Conservation (phyloP, 75 land plant species). For the Isoetes taiwanensis region DNA sequence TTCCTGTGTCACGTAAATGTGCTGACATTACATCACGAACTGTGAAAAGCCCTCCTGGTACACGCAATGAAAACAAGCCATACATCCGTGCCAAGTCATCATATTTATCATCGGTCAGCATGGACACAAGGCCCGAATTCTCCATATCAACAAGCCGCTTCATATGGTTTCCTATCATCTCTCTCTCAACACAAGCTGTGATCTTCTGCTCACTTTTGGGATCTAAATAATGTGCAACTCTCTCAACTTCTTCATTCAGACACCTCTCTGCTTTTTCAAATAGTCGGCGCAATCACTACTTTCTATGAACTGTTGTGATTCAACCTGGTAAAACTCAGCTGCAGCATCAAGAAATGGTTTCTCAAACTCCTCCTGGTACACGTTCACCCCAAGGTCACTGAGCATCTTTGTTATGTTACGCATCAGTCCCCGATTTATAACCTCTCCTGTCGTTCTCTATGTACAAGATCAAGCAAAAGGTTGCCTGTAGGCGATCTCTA, state of each 20-base stretch:
- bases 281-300: conserved; percentile 95
- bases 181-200: conserved; percentile 79
- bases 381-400: conserved; percentile 67
- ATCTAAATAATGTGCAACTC: conserved; percentile 83
- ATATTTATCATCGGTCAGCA: conserved; percentile 89
- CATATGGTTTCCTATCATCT: conserved; percentile 94
- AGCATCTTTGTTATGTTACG: conserved; percentile 87
- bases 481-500: conserved; percentile 46
- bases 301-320: conserved; percentile 89
- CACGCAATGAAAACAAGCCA: conserved; percentile 63
- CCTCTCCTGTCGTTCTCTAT: conserved; percentile 72
- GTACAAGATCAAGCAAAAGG: conserved; percentile 84
- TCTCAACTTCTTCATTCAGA: conserved; percentile 89
- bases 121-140: conserved; percentile 84
- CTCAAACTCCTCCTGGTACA: conserved; percentile 92
- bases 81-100: conserved; percentile 88
- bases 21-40: conserved; percentile 85
- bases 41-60: conserved; percentile 48
- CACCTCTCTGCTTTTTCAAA: conserved; percentile 79
- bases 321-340: conserved; percentile 66
- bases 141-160: conserved; percentile 88
- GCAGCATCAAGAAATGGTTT: conserved; percentile 80
- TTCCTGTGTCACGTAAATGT: conserved; percentile 81
- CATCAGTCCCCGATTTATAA: conserved; percentile 86
- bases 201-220: conserved; percentile 58